Conservation (phyloP, 345 rosid genomes). For the Sonneratia alba region DNA sequence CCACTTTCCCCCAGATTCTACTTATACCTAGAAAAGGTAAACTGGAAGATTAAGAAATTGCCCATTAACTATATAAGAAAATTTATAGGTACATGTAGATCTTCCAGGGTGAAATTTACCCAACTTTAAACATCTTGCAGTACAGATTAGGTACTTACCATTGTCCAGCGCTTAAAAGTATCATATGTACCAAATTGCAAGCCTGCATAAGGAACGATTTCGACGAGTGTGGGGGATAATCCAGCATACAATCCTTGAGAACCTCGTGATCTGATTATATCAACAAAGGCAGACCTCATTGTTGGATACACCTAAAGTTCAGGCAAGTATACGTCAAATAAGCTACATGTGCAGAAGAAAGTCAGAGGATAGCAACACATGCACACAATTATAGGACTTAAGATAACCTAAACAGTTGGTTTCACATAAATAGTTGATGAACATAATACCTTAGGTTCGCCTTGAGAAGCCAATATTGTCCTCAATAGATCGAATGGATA, state of each 20-base stretch:
- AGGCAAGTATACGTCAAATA: background rate
- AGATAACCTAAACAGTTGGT: background rate
- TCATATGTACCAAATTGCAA: conserved; percentile 95
- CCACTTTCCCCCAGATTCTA: background rate
- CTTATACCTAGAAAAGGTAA: background rate
- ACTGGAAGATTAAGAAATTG: background rate
- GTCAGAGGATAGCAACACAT: background rate
- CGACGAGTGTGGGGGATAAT: conserved; percentile 81
- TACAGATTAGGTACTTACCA: conserved; percentile 35
- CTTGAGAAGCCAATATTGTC: conserved; percentile 90
- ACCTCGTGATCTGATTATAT: conserved; percentile 66
- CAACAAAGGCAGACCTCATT: conserved; percentile 87
- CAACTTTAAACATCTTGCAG: background rate
- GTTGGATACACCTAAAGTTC: conserved; percentile 70
- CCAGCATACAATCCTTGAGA: conserved; percentile 84
- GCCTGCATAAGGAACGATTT: conserved; percentile 95
- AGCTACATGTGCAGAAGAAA: background rate
- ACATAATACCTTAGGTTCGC: conserved; percentile 85
- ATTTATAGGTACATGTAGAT: background rate
- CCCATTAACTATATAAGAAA: background rate
- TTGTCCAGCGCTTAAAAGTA: conserved; percentile 80
- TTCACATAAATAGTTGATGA: background rate
- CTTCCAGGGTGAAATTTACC: background rate
- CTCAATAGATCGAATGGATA: conserved; percentile 95
- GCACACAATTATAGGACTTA: background rate